These are phyloP conservation scores for Scolecobasidium constrictum DNA, from an alignment of 2,329 filamentous ascomycete genomes.

Conservation along the genomic window DNA sequence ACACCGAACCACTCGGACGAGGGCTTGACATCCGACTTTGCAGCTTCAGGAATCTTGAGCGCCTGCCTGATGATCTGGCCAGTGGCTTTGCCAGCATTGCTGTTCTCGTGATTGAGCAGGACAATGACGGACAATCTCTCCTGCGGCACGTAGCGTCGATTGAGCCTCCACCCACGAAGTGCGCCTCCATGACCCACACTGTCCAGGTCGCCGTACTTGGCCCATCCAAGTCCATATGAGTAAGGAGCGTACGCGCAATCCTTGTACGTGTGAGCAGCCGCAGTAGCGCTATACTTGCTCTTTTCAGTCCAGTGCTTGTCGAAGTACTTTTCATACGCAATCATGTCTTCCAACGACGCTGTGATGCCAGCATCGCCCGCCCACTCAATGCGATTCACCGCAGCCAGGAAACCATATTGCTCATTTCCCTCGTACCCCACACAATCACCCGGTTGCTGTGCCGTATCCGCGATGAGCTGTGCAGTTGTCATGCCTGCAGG, in stretches of 20 bases:
- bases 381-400: constrained; percentile 34
- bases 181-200: constrained; percentile 31
- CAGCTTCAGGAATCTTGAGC: constrained; percentile 16
- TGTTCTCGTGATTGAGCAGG: constrained; percentile 29
- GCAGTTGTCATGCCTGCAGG: constrained; percentile 34
- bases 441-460: constrained; percentile 26
- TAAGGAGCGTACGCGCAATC: constrained; percentile 28
- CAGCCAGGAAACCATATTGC: constrained; percentile 24
- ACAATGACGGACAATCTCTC: constrained; percentile 28
- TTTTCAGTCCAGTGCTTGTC: constrained; percentile 15
- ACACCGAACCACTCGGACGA: constrained; percentile 21
- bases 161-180: constrained; percentile 29
- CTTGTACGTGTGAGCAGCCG: constrained; percentile 18
- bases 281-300: constrained; percentile 24
- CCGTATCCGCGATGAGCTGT: constrained; percentile 25
- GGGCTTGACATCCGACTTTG: constrained; percentile 9
- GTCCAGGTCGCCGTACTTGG: constrained; percentile 16
- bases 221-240: constrained; percentile 25
- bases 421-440: constrained; percentile 34
- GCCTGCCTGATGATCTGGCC: constrained; percentile 22
- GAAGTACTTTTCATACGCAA: constrained; percentile 33
- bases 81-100: constrained; percentile 16
- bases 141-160: constrained; percentile 23
- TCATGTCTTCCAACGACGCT: constrained; percentile 35
- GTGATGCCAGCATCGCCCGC: constrained; percentile 35